Percentiles rank a stretch among this genome's conserved stretches.
phyloP scores from a whole-genome alignment of 345 rosid species.

The Cardiospermum halicacabum region DNA sequence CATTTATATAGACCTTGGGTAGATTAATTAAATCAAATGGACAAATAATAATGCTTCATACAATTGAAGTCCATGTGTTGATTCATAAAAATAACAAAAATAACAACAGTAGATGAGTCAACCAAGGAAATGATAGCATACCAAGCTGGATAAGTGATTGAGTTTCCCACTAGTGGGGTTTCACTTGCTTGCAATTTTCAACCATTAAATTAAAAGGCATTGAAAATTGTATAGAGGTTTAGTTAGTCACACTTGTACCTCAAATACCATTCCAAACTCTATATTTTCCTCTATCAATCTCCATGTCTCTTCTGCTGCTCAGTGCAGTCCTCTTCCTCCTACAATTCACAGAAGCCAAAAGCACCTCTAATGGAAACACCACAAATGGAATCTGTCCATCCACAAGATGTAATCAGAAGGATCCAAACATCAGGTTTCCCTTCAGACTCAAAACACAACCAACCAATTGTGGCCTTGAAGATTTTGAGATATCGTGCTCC shows the following conservation, averaged over 20 bases:
- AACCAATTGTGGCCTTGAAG: background rate
- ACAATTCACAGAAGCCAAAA: background rate
- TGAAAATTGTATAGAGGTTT: background rate
- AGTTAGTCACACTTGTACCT: background rate
- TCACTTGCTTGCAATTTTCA: background rate
- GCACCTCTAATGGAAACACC: background rate
- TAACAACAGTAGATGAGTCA: background rate
- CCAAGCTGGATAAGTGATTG: background rate
- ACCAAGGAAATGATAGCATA: background rate
- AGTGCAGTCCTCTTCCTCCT: background rate
- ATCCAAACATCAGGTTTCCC: constrained; percentile 9
- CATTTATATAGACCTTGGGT: too few species aligned
- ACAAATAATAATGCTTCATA: too few species aligned
- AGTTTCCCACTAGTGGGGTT: background rate
- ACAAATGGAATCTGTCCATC: background rate
- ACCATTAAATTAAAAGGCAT: background rate
- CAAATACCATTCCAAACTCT: background rate
- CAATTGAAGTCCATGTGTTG: too few species aligned
- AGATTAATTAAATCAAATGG: too few species aligned
- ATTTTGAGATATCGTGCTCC: constrained; percentile 8
- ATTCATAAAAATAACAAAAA: too few species aligned
- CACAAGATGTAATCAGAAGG: background rate
- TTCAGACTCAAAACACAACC: constrained; percentile 12
- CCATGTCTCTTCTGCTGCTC: background rate
- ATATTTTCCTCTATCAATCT: constrained; percentile 8